These are phyloP conservation scores for Mortierella sp. DNA, from an alignment of 371 early-diverging fungal species.

Conservation along the genomic window DNA sequence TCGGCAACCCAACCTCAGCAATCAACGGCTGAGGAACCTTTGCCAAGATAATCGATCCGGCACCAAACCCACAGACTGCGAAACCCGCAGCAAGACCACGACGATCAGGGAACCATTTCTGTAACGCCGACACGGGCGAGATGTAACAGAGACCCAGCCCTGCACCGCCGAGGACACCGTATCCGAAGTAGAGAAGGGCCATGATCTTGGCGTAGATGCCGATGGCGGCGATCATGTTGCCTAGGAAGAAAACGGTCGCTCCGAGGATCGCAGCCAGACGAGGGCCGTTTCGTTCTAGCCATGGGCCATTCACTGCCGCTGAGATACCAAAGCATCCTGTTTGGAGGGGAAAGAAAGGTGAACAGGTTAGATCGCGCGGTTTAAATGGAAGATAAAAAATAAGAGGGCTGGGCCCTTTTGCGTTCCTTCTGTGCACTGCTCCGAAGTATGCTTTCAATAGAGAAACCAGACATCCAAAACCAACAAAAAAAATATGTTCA, in stretches of 20 bases:
- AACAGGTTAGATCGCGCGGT: background rate
- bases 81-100: constrained; percentile 71
- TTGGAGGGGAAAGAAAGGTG: background rate
- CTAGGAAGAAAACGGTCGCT: constrained; percentile 65
- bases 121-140: constrained; percentile 69
- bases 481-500: background rate
- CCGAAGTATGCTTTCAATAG: background rate
- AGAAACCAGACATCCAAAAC: background rate
- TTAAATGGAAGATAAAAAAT: background rate
- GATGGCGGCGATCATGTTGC: constrained; percentile 71
- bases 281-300: constrained; percentile 76
- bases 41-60: constrained; percentile 74
- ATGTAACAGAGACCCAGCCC: constrained; percentile 77
- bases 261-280: constrained; percentile 68
- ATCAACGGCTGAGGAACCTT: constrained; percentile 67
- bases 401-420: background rate
- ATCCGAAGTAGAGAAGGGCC: constrained; percentile 68
- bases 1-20: constrained; percentile 63
- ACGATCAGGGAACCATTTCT: constrained; percentile 73
- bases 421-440: background rate
- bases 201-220: constrained; percentile 61
- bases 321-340: constrained; percentile 71
- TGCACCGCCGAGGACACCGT: constrained; percentile 73
- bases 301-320: constrained; percentile 76
- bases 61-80: constrained; percentile 80